A percentile compares a stretch with the other conserved stretches of the same genome.
Evolutionary conservation across 108 stramenopile species (phyloP).

Genomic region (Pseudonitzschia pungens): DNA sequence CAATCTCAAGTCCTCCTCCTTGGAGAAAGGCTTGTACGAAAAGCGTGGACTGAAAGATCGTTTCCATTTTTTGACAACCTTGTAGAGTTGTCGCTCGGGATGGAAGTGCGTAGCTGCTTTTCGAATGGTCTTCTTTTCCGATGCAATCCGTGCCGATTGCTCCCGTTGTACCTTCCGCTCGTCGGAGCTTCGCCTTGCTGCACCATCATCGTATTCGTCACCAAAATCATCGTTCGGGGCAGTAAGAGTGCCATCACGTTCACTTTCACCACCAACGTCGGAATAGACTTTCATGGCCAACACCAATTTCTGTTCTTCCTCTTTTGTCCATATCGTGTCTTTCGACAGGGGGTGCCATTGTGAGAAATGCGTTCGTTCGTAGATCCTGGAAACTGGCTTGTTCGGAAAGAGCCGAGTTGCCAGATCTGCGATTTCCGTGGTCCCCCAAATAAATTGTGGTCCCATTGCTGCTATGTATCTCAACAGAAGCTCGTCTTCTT

Average conservation of each 20-base stretch:
- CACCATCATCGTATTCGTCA: slow-evolving; percentile 9
- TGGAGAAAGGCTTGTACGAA: slow-evolving; percentile 28
- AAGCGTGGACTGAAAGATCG: slow-evolving; percentile 46
- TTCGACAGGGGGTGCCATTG: slow-evolving; percentile 16
- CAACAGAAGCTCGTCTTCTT: slow-evolving; percentile 60
- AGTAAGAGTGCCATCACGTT: slow-evolving; percentile 9
- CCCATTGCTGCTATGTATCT: slow-evolving; percentile 44
- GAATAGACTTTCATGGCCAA: slow-evolving; percentile 45
- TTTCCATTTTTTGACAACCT: slow-evolving; percentile 49
- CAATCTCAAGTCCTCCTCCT: slow-evolving; percentile 38
- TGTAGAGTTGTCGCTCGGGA: slow-evolving; percentile 35
- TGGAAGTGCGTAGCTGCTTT: slow-evolving; percentile 52
- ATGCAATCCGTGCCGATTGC: slow-evolving; percentile 19
- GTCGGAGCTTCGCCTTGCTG: slow-evolving; percentile 13
- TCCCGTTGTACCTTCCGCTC: slow-evolving; percentile 10
- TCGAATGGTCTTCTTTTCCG: slow-evolving; percentile 36
- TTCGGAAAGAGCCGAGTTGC: slow-evolving; percentile 16
- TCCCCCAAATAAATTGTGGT: slow-evolving; percentile 38
- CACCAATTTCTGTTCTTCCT: slow-evolving; percentile 34
- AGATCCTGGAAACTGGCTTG: not conserved
- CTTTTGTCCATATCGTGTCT: slow-evolving; percentile 15
- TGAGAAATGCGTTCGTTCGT: slow-evolving; percentile 9
- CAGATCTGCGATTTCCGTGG: slow-evolving; percentile 2
- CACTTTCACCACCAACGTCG: slow-evolving; percentile 31
- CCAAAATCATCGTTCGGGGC: slow-evolving; percentile 33